Evolutionary conservation across 306 rosid genomes (phyloP), one percentile per base, ranked within the genome.

Genomic region (Crotalaria pallida): DNA sequence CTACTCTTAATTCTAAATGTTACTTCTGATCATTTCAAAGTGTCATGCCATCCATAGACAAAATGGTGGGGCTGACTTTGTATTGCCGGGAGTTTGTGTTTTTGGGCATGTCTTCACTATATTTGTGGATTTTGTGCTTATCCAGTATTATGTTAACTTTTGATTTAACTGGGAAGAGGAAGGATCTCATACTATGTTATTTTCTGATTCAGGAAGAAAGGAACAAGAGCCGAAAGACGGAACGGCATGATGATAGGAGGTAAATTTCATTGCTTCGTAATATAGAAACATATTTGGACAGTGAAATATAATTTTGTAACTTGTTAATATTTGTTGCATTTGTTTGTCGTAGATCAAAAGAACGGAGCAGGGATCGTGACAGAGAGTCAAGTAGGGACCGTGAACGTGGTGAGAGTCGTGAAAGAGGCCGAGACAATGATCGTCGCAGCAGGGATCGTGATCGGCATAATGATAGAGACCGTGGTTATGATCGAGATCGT

Each of bases 391-490:
- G 97, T 73, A 86, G 77, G 84, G 99, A 95, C 61, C 79, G 83
- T 31, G 96, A 91, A 56, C 85, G 63, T 10, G 91, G 83, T 38
- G 92, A 76, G 41, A 88, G 93, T 65, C 97, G 84, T 43, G 97
- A 91, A 50, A 81, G 81, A 19, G 96, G 86, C 33, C 84, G 99
- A 73, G 96, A 86, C 70, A 12, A 73, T 38, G 97, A 89, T 74
- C 91, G 83, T 3, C 84, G 91, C 84, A 88, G 97, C 79, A 87
- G 96, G 59, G 99, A 95, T 72, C 92, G 86, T 29, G 97, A 91
- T 51, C 84, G 97, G 82, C 23, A 95, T 74, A 13, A 89, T 76
- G 97, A 94, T 51, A 89, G 99, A 8, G 96, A 86, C 33, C 91
- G 96, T 21, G 89, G 91, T 49, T 72, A 86, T 36, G 95, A 89